Conservation (phyloP, 148 eudicot genomes). For the Rhododendron simsii region DNA sequence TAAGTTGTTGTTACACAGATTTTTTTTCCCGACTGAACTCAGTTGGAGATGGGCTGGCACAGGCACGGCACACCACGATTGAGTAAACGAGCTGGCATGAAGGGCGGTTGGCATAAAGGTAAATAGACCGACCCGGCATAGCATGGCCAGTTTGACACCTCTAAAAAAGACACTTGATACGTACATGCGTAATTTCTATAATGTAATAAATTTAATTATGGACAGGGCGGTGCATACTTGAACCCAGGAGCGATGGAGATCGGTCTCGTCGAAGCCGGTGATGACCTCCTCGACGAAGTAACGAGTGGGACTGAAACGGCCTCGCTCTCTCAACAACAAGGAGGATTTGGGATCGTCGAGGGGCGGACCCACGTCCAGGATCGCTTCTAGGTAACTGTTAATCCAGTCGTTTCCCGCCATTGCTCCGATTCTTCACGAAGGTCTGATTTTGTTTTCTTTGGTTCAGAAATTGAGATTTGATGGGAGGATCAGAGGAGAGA, state of each 20-base stretch:
- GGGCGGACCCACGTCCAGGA: slow-evolving; percentile 77
- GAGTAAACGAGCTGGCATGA: too few relatives aligned
- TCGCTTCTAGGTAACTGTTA: slow-evolving; percentile 85
- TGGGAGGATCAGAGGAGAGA: not conserved
- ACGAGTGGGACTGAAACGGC: slow-evolving; percentile 77
- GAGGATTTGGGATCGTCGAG: slow-evolving; percentile 69
- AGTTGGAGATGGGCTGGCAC: too few relatives aligned
- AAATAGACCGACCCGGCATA: too few relatives aligned
- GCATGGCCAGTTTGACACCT: too few relatives aligned
- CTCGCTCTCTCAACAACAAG: slow-evolving; percentile 64
- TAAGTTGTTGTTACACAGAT: too few relatives aligned
- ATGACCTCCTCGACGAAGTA: slow-evolving; percentile 82
- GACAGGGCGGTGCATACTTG: slow-evolving; percentile 24
- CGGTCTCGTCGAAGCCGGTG: slow-evolving; percentile 79
- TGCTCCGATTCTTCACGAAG: not conserved
- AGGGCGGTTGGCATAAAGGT: too few relatives aligned
- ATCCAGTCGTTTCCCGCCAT: slow-evolving; percentile 98
- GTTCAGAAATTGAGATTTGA: not conserved
- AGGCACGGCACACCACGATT: too few relatives aligned
- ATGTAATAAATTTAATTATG: not conserved
- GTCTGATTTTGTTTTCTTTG: not conserved
- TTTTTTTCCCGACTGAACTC: too few relatives aligned
- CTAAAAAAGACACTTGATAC: not conserved
- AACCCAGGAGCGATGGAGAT: slow-evolving; percentile 90
- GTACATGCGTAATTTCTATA: not conserved